Conservation (phyloP, 495 filamentous ascomycete genomes). For the Halenospora varia region DNA sequence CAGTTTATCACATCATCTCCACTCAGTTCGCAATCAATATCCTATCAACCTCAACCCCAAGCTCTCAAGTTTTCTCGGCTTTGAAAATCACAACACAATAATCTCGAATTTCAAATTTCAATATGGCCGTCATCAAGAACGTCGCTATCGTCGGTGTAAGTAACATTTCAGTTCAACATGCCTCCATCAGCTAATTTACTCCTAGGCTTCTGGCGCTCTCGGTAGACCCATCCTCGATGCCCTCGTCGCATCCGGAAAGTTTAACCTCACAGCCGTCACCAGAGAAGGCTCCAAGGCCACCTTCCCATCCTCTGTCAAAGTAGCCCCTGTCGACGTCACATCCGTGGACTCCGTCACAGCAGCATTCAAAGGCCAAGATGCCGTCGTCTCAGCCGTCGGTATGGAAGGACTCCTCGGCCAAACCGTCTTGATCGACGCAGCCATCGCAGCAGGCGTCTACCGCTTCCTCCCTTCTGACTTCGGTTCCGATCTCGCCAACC, state of each 20-base stretch:
- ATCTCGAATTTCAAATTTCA: background rate
- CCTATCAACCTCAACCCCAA: background rate
- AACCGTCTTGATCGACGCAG: conserved; percentile 51
- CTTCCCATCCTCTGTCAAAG: conserved; percentile 30
- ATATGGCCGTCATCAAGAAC: conserved; percentile 43
- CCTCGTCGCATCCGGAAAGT: conserved; percentile 45
- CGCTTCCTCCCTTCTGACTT: conserved; percentile 66
- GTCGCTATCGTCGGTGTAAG: conserved; percentile 47
- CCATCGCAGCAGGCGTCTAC: conserved; percentile 50
- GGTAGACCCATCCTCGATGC: conserved; percentile 49
- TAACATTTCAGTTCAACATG: conserved; percentile 3
- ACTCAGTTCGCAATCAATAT: background rate
- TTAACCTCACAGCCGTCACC: conserved; percentile 55
- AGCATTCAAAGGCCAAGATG: conserved; percentile 51
- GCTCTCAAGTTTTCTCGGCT: background rate
- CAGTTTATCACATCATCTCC: too few species aligned
- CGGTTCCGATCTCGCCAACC: conserved; percentile 41
- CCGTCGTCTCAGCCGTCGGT: conserved; percentile 49
- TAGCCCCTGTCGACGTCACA: conserved; percentile 47
- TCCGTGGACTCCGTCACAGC: conserved; percentile 45
- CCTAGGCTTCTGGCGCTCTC: conserved; percentile 43
- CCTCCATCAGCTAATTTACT: conserved; percentile 35
- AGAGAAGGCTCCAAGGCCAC: conserved; percentile 38
- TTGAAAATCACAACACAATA: background rate
- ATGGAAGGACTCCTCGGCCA: conserved; percentile 35